Base-by-base conservation (phyloP, 1,284 basidiomycete genomes). In the Trametes hirsuta region DNA sequence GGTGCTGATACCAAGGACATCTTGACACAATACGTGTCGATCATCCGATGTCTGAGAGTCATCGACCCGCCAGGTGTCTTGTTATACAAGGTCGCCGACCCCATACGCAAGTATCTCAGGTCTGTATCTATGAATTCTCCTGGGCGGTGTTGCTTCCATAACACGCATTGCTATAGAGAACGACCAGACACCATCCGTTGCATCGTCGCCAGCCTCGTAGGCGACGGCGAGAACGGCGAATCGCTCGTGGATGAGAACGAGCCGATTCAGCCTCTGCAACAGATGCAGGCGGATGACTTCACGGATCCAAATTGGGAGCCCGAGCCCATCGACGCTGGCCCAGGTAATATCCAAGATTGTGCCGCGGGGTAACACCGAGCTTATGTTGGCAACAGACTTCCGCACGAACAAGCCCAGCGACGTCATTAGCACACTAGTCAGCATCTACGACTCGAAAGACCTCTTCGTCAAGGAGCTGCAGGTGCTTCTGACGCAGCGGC, bases 1-100 rank as follows among this genome's bases (percentile, higher is more conserved):
- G 97, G 96, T 9, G 95, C 95, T 2, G 95, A 96, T 65, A 99
- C 97, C 0, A 92, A 92, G 68, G 87, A 94, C 66, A 96, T 99
- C 62, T 81, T 99, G 21, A 81, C 87, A 1, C 91, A 94, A 81
- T 99, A 99, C 74, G 93, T 98, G n/a, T 88, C 91, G 2, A 95
- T 94, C 1, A 98, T 99, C 69, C 90, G 91, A 64, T 95, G 93
- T 68, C 77, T 99, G 14, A 88, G 96, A 1, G 86, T 96, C 47
- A 79, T 99, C 30, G 97, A 99, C 72, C 93, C 95, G 1, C 90
- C 90, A 0, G 96, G 96, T 0, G 95, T 98, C 0, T 79, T 99
- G 3, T 79, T 99, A 3, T 94, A 91, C 78, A 92, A 95, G 68
- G 92, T 97, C 0, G 94, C 95, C 0, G 91, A 94, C 71, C 94